phyloP scores from a whole-genome alignment of 2,329 filamentous ascomycete species.

The Fusarium chlamydosporum region DNA sequence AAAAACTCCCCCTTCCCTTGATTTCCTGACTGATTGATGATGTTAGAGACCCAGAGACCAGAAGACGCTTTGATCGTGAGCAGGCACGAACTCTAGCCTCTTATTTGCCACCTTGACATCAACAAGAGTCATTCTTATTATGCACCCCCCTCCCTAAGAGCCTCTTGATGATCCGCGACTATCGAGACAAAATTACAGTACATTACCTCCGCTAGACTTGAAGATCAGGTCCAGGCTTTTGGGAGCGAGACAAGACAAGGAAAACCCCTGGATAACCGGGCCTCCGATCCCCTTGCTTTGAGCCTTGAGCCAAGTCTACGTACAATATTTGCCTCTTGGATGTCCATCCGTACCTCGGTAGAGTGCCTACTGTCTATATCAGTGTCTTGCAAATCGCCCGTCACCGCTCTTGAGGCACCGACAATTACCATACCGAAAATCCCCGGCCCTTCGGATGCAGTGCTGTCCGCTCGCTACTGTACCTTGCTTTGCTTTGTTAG shows the following conservation, averaged over 20 bases:
- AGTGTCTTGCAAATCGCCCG: conserved; percentile 16
- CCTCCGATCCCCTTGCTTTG: conserved; percentile 1
- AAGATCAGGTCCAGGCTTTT: conserved; percentile 13
- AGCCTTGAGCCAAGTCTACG: neutral
- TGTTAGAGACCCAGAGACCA: neutral
- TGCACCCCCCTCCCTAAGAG: conserved; percentile 33
- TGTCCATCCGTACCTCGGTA: neutral
- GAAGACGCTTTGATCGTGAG: conserved; percentile 33
- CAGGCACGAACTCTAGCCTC: conserved; percentile 23
- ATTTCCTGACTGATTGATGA: neutral
- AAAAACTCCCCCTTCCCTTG: no score
- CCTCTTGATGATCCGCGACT: conserved; percentile 17
- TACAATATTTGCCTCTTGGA: conserved; percentile 12
- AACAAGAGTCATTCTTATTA: conserved; percentile 28
- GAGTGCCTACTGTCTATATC: neutral
- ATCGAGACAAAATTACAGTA: conserved; percentile 13
- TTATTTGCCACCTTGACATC: conserved; percentile 32
- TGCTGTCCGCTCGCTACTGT: neutral
- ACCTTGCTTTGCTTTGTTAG: no score
- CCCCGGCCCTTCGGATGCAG: conserved; percentile 30
- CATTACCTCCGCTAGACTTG: conserved; percentile 3
- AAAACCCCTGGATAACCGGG: conserved; percentile 26
- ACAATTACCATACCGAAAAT: neutral
- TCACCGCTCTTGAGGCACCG: conserved; percentile 14
- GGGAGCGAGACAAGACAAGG: conserved; percentile 8